Base-by-base conservation (phyloP, 2,329 filamentous ascomycete genomes). In the Botrytis elliptica region DNA sequence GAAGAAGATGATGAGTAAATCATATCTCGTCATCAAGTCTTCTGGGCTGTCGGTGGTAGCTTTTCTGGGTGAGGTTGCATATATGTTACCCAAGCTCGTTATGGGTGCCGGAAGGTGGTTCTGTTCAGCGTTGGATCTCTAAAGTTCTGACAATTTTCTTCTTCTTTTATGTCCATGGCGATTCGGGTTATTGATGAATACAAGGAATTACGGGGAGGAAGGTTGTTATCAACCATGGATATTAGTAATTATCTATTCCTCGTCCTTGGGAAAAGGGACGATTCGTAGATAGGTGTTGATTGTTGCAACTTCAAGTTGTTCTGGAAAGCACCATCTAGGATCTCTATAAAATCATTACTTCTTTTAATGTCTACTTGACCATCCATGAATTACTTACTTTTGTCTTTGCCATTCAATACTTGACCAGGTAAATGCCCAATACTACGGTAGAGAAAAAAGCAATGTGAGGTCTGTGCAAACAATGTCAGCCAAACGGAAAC, bases 61-160 rank as follows among this genome's bases (percentile, higher is more conserved):
- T 62, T 12, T 20, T 70, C 4, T 6, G 36, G 20, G 25, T 14
- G 49, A 29, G 9, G 65, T 42, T n/a, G 25, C 49, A 68, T 68
- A 57, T 57, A 42, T 57, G 66, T 38, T 33, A 33, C 18, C 12
- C 18, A 57, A 33, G 49, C 25, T 42, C 38, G 29, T n/a, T 6
- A 42, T 68, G 36, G 46, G 66, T 33, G 46, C 38, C 66, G 49
- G 18, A 16, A 29, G 65, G 66, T 68, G 66, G 66, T 68, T 57
- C 49, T 68, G 49, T 68, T 22, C 25, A 42, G 20, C 49, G 49
- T 68, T 57, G 22, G 66, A 29, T 68, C 49, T 57, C 22, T 9
- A 14, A 49, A 42, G 66, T 42, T 29, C 49, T 68, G 66, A 57
- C n/a, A 38, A 10, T 33, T 68, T 42, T 29, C 22, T 33, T 68